phyloP scores from a whole-genome alignment of 2,329 filamentous ascomycete genomes.

The Fusarium sp. region DNA sequence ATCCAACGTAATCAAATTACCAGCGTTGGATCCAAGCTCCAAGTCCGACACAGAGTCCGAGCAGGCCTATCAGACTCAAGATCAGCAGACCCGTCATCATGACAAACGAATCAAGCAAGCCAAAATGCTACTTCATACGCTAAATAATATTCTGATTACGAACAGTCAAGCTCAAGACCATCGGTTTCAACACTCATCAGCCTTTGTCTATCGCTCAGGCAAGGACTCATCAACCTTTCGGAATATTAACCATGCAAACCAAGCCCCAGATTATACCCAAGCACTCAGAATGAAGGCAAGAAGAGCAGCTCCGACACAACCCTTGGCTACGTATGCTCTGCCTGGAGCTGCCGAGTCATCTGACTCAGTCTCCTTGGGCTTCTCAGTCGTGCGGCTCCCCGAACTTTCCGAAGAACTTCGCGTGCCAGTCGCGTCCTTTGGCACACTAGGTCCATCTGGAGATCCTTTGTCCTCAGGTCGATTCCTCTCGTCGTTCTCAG shows the following conservation, averaged over 20 bases:
- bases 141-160: not conserved
- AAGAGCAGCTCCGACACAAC: not conserved
- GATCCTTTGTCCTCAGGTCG: not conserved
- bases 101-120: not conserved
- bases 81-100: not conserved
- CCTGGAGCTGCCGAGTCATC: not conserved
- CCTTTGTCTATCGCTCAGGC: not conserved
- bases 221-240: not conserved
- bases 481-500: not conserved
- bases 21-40: not conserved
- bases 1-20: not conserved
- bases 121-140: not conserved
- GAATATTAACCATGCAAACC: not conserved
- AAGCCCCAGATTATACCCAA: not conserved
- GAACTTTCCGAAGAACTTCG: not conserved
- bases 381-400: not conserved
- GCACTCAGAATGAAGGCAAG: not conserved
- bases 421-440: not conserved
- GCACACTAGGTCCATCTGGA: not conserved
- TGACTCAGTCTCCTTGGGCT: not conserved
- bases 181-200: not conserved
- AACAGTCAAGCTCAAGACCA: not conserved
- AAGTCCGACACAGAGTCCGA: not conserved
- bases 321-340: not conserved
- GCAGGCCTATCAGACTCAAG: not conserved